Base-by-base conservation (phyloP, 164 flowering plant genomes). In the Kalanchoe fedtschenkoi region DNA sequence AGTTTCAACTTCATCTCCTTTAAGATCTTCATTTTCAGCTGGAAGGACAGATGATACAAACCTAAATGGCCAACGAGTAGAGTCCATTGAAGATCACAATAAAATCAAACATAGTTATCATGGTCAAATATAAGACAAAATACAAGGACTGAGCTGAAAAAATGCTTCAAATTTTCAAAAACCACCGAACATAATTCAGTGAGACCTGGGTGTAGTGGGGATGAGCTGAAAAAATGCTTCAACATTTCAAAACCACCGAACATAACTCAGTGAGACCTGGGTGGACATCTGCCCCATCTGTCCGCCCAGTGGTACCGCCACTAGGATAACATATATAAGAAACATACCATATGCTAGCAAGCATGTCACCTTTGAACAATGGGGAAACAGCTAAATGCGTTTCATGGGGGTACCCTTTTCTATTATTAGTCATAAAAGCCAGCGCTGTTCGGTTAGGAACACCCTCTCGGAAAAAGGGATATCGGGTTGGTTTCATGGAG, bases 1-100 rank as follows among this genome's bases (percentile, higher is more conserved):
- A 7, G 75, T 77, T n/a, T 87, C 96, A 68, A 81, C 96, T 78
- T 95, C 99, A 68, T 77, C 68, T 30, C 99, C 99, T 65, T 71
- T 79, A 43, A 95, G 96, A 56, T 83, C 83, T 74, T 91, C 84
- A 69, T 62, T 62, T 70, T 80, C 93, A 21, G 86, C 71, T 53
- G 99, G 97, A 73, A 95, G 84, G 17, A 91, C 81, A 64, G 96
- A 84, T 32, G 93, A 71, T 0, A 95, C 89, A 80, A 81, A 93
- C 64, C 97, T 90, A 66, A 63, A 70, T 35, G 43, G 29, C 16
- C 47, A 59, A 10, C 0, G 10, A 59, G 54, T 28, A 10, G 19
- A 62, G 22, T 3, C 1, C 51, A 43, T 43, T 43, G 51, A 43
- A 17, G 15, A 17, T 3, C 2, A 3, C 10, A 43, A 7, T 47